Evolutionary conservation across 1,284 basidiomycete species (phyloP), one percentile per base, ranked within the genome.

Genomic region (Papiliotrema terrestris): DNA sequence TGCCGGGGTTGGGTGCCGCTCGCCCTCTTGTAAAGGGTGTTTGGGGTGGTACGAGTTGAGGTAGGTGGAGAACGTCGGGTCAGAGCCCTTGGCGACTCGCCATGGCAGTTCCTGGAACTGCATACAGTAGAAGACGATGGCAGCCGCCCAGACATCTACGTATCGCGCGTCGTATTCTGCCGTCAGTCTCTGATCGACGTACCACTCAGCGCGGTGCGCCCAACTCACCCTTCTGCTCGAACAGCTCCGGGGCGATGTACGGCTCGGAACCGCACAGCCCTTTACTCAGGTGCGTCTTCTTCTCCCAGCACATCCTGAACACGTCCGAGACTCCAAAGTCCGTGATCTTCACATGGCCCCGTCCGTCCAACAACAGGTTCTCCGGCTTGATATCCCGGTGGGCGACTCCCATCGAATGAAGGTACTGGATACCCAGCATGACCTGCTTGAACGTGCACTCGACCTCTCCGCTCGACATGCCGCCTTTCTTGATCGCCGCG

Each of bases 401-500:
- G 5, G 95, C 94, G 26, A 98, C 94, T 62, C 94, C 94, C 81
- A 97, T 95, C 60, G 86, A 87, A 67, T 98, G 93, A 46, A 98
- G 81, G 74, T 97, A 98, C 17, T 83, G 80, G 44, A 98, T 86
- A 39, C 94, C 94, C 45, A 83, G 82, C 56, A 98, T 79, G 61
- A 97, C 91, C 79, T 98, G 96, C 81, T 92, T 96, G 83, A 98
- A 98, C 76, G 89, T 94, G 75, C 91, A 96, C 75, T 98, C 94
- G 64, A 97, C 92, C 77, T 96, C 93, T 71, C 84, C 86, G 19
- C 90, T 86, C 17, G 86, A 88, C 92, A 98, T 96, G 62, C 89
- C 86, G 70, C 94, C 95, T 74, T 91, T 91, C 83, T 97, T 97
- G 81, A 98, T 98, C 37, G 93, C 93, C 23, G 92, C 93, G 72